phyloP scores from a whole-genome alignment of 805 yeast species.

The Yamadazyma tumulicola region DNA sequence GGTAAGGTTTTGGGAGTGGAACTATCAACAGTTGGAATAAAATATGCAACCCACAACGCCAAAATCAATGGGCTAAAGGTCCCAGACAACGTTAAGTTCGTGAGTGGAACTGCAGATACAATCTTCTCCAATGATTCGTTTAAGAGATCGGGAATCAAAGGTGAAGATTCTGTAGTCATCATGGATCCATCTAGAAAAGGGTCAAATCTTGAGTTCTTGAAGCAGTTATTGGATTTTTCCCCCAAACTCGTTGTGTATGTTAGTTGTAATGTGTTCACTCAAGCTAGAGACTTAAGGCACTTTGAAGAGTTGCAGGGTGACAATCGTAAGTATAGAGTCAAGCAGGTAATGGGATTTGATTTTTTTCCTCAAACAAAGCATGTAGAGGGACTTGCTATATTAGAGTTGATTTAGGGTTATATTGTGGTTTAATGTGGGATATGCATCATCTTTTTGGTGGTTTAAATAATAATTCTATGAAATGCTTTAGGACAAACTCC shows the following conservation, averaged over 20 bases:
- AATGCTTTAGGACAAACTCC: too few relatives aligned
- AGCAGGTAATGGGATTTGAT: constrained; percentile 38
- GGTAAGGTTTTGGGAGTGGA: constrained; percentile 43
- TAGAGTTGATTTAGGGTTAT: constrained; percentile 19
- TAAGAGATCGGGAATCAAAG: constrained; percentile 22
- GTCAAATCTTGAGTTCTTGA: constrained; percentile 29
- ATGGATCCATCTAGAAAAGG: constrained; percentile 48
- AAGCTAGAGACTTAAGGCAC: constrained; percentile 39
- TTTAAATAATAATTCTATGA: too few relatives aligned
- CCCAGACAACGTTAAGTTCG: constrained; percentile 27
- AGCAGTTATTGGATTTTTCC: constrained; percentile 32
- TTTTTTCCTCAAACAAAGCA: constrained; percentile 91
- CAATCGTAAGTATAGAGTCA: constrained; percentile 17
- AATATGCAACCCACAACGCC: constrained; percentile 38
- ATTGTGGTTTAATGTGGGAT: not conserved
- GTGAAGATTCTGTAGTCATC: constrained; percentile 32
- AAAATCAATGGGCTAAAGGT: constrained; percentile 33
- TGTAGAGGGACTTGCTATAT: constrained; percentile 52
- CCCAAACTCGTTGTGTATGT: constrained; percentile 39
- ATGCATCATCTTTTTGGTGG: too few relatives aligned
- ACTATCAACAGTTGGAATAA: constrained; percentile 27
- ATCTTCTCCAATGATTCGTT: constrained; percentile 28
- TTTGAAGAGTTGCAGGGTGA: constrained; percentile 22
- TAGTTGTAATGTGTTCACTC: constrained; percentile 45
- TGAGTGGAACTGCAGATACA: constrained; percentile 35